Percentiles rank a stretch among this genome's conserved stretches.
phyloP scores from a whole-genome alignment of 352 stramenopile species.

The Peronospora belbahrii region DNA sequence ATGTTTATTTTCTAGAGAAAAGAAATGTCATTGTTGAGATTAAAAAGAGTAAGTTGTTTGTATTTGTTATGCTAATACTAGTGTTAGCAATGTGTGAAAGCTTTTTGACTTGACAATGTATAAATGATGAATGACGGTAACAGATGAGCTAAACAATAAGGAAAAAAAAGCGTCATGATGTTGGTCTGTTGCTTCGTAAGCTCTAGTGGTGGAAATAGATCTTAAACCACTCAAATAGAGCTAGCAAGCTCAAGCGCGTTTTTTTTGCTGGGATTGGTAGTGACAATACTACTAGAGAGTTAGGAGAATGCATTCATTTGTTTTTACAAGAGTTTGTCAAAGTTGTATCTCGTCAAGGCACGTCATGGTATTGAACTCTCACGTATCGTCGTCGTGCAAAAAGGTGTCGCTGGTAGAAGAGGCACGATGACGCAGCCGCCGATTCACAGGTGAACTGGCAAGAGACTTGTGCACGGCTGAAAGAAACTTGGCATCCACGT shows the following conservation, averaged over 20 bases:
- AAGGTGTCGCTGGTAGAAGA: slow-evolving; percentile 5
- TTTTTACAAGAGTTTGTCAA: too few species aligned
- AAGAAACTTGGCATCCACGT: slow-evolving; percentile 51
- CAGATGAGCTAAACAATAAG: slow-evolving; percentile 62
- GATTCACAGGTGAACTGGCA: slow-evolving; percentile 28
- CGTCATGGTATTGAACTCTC: neutral
- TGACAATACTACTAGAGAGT: too few species aligned
- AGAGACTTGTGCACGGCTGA: slow-evolving; percentile 47
- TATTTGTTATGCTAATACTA: too few species aligned
- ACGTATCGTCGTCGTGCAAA: neutral
- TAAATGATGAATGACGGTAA: too few species aligned
- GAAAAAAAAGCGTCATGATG: slow-evolving; percentile 44
- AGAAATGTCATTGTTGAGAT: slow-evolving; percentile 57
- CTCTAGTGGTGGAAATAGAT: slow-evolving; percentile 1
- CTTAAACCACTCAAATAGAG: neutral
- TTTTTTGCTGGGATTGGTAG: too few species aligned
- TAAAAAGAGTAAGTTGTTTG: slow-evolving; percentile 44
- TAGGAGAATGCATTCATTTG: too few species aligned
- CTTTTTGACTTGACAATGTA: too few species aligned
- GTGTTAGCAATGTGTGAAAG: too few species aligned
- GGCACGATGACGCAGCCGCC: slow-evolving; percentile 27
- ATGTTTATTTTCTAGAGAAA: slow-evolving; percentile 69
- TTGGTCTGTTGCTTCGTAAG: slow-evolving; percentile 46
- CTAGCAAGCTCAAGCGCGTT: too few species aligned
- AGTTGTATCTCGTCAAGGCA: neutral